Conservation (phyloP, 2,329 filamentous ascomycete genomes). For the Neonectria punicea region DNA sequence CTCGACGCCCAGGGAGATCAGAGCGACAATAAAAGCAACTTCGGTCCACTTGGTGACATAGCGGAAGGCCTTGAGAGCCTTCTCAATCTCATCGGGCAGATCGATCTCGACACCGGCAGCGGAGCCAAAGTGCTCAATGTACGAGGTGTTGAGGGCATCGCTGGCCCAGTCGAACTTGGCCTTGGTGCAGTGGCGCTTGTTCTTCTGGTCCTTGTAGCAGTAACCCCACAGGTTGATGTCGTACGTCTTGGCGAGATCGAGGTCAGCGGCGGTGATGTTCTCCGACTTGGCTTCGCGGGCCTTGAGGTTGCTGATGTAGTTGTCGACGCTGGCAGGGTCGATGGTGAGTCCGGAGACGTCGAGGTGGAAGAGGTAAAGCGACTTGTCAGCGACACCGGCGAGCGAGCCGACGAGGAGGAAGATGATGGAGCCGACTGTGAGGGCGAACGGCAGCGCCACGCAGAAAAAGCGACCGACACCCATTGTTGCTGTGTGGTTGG, state of each 20-base stretch:
- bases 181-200: constrained; percentile 73
- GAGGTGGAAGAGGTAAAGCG: constrained; percentile 68
- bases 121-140: constrained; percentile 64
- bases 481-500: constrained; percentile 53
- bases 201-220: constrained; percentile 72
- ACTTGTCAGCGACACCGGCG: constrained; percentile 66
- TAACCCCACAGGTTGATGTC: constrained; percentile 87
- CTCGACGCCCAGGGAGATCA: constrained; percentile 75
- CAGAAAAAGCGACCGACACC: constrained; percentile 82
- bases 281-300: constrained; percentile 39
- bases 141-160: constrained; percentile 71
- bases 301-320: constrained; percentile 49
- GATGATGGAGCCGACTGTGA: constrained; percentile 82
- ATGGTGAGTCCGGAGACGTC: constrained; percentile 63
- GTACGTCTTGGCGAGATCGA: constrained; percentile 80
- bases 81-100: constrained; percentile 73
- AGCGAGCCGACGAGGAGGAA: constrained; percentile 70
- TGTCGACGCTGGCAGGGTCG: constrained; percentile 47
- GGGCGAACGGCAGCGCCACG: constrained; percentile 85
- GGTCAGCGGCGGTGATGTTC: constrained; percentile 67
- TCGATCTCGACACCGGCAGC: constrained; percentile 65
- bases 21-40: constrained; percentile 80
- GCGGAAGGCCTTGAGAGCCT: constrained; percentile 77
- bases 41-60: constrained; percentile 84
- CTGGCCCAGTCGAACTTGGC: constrained; percentile 81